Evolutionary conservation across 2,329 filamentous ascomycete species (phyloP).

Genomic region (Hymenoscyphus fraxineus): DNA sequence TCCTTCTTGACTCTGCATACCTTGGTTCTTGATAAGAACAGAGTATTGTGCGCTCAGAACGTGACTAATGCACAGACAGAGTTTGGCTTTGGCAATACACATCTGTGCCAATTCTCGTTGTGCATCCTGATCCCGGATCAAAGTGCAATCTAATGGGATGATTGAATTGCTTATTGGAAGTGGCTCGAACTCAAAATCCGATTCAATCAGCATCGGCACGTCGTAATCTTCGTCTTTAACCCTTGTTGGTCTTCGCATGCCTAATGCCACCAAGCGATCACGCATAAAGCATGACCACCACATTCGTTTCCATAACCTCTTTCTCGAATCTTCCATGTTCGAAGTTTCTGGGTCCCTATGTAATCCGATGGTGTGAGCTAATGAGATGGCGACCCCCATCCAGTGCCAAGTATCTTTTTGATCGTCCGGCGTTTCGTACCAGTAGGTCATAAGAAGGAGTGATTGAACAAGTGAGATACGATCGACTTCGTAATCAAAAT

Average conservation of each 20-base stretch:
- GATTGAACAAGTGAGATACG: slow-evolving; percentile 85
- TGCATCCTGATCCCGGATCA: slow-evolving; percentile 67
- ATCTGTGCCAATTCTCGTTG: slow-evolving; percentile 78
- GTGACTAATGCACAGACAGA: slow-evolving; percentile 84
- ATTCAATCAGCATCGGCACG: slow-evolving; percentile 80
- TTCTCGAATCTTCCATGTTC: slow-evolving; percentile 67
- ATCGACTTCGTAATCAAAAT: slow-evolving; percentile 92
- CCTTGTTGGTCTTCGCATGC: slow-evolving; percentile 87
- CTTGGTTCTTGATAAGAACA: slow-evolving; percentile 78
- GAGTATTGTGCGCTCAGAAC: slow-evolving; percentile 91
- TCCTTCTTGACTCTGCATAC: slow-evolving; percentile 70
- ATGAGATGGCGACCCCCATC: slow-evolving; percentile 93
- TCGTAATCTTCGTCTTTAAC: slow-evolving; percentile 94
- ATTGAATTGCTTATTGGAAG: slow-evolving; percentile 65
- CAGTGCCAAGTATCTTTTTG: slow-evolving; percentile 98
- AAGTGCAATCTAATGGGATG: slow-evolving; percentile 65
- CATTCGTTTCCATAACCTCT: slow-evolving; percentile 87
- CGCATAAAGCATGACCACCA: slow-evolving; percentile 99
- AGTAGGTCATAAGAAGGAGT: slow-evolving; percentile 89
- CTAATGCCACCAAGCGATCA: slow-evolving; percentile 85
- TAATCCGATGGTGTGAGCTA: slow-evolving; percentile 89
- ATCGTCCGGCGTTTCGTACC: slow-evolving; percentile 95
- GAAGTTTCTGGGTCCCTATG: slow-evolving; percentile 81
- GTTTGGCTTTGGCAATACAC: slow-evolving; percentile 87
- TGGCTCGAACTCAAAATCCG: slow-evolving; percentile 76